Conservation (phyloP, 306 rosid genomes). For the Hylodesmum podocarpum region DNA sequence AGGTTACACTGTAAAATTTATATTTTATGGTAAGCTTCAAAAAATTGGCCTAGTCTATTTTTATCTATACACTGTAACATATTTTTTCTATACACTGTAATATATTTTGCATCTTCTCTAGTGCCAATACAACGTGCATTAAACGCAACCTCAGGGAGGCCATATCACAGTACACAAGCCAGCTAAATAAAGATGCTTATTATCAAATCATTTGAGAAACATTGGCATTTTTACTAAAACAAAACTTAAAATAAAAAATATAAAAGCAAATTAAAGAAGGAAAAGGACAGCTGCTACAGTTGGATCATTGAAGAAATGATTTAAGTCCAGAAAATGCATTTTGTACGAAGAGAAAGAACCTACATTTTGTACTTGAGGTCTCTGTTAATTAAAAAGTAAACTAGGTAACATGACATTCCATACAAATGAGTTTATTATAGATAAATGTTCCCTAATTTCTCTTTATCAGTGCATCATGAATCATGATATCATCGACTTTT, state of each 20-base stretch:
- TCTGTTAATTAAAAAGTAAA: not conserved
- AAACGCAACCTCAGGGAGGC: not conserved
- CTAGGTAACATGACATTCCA: not conserved
- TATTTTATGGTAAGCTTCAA: no score
- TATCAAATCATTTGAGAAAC: not conserved
- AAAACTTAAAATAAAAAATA: no score
- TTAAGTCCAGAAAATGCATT: not conserved
- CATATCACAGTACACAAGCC: not conserved
- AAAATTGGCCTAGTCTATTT: no score
- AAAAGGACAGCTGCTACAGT: not conserved
- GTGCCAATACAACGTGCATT: not conserved
- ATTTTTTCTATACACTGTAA: no score
- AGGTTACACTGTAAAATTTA: no score
- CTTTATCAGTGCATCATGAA: conserved; percentile 45
- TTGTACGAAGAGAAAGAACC: not conserved
- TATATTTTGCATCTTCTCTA: not conserved
- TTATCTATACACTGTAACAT: no score
- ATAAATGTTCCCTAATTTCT: conserved; percentile 1
- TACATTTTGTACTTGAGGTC: not conserved
- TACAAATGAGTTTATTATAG: not conserved
- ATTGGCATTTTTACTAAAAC: not conserved
- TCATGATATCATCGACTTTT: conserved; percentile 42
- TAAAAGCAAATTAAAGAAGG: not conserved
- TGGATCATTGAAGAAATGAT: not conserved
- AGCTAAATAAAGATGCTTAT: not conserved